Base-by-base conservation (phyloP, 1,284 basidiomycete genomes). In the Naganishia albida region DNA sequence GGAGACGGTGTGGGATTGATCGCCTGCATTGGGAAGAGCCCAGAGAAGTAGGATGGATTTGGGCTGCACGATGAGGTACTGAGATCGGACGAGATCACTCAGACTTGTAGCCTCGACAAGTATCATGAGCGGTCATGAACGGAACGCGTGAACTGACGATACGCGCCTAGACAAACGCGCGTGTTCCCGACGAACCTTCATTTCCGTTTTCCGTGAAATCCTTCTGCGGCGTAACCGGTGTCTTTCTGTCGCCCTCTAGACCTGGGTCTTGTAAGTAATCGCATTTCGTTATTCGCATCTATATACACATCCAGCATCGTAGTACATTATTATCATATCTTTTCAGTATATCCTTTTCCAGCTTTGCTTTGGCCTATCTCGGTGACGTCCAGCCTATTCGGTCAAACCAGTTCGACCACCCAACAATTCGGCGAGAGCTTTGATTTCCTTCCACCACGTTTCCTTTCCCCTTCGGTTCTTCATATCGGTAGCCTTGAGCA, bases 401-500 rank as follows among this genome's bases (percentile, higher is more conserved):
- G 49, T 25, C 57, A 60, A 40, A 38, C 77, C 77, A 6, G 74
- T 69, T 46, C 78, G 66, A 8, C 78, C 78, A 67, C 78, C 78
- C 71, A 95, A 80, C 44, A 85, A 82, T 78, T 93, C 90, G 6
- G 86, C 87, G 64, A 94, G 78, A 20, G 83, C 82, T 73, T 87
- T 88, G 67, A 88, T 77, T 23, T 81, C 82, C 34, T 77, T 78
- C 96, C 95, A 99, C 92, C 93, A 95, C 60, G 82, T 81, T 40
- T 82, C 80, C 78, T 87, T 90, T 0, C 92, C 93, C 68, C 92
- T 80, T 65, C 95, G 83, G 76, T 93, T 88, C 82, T 86, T 87
- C 87, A 95, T 90, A 79, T 99, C 94, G 25, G 94, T 91, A 62
- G 91, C 86, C 68, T 82, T 80, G 57, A 90, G 82, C 85, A 98